phyloP scores from a whole-genome alignment of 2,329 filamentous ascomycete genomes.

The Clarireedia hainanense region DNA sequence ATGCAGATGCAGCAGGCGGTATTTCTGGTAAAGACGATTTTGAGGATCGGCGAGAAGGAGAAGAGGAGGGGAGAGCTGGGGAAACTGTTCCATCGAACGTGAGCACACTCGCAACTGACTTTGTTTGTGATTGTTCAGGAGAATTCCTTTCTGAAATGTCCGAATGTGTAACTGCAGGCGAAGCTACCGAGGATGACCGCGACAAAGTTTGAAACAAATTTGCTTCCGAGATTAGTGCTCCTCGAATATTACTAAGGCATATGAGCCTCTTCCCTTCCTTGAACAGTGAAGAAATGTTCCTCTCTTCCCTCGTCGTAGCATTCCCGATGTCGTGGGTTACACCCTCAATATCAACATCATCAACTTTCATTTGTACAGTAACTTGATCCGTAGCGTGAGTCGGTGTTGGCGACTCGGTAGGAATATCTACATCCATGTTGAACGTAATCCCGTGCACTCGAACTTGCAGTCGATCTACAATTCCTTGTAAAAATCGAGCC shows the following conservation, averaged over 20 bases:
- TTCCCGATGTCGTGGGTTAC: conserved; percentile 37
- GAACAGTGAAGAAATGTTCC: conserved; percentile 22
- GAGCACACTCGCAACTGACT: conserved; percentile 30
- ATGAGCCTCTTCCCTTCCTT: conserved; percentile 61
- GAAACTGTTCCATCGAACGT: conserved; percentile 16
- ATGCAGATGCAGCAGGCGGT: neutral
- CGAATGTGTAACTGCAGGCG: conserved; percentile 45
- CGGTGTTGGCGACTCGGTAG: conserved; percentile 35
- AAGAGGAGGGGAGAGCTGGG: conserved; percentile 12
- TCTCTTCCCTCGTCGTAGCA: conserved; percentile 22
- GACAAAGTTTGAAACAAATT: conserved; percentile 55
- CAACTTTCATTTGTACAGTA: conserved; percentile 57
- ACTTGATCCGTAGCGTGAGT: conserved; percentile 42
- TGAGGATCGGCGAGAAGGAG: conserved; percentile 16
- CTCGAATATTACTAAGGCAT: conserved; percentile 54
- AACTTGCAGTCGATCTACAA: conserved; percentile 63
- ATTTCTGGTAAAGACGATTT: conserved; percentile 13
- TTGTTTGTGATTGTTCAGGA: conserved; percentile 22
- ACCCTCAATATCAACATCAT: conserved; percentile 59
- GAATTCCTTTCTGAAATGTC: conserved; percentile 25
- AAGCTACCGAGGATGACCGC: conserved; percentile 49
- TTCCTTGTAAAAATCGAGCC: conserved; percentile 63
- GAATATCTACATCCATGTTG: conserved; percentile 54
- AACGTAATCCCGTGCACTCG: conserved; percentile 57
- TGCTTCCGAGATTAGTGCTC: conserved; percentile 59